Base-by-base conservation (phyloP, 345 rosid species). In the Murraya koenigii region DNA sequence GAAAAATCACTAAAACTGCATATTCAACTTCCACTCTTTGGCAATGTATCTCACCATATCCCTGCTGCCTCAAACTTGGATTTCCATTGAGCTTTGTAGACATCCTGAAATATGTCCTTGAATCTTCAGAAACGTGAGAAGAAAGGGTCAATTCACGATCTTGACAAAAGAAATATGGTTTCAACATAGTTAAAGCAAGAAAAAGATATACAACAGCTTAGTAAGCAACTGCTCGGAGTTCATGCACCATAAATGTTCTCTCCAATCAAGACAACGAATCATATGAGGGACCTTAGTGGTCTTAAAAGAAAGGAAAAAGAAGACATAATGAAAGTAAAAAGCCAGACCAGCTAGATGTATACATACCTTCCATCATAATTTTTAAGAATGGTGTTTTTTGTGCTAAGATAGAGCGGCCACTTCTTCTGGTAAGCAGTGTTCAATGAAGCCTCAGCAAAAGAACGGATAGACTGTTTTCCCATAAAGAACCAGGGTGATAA, bases 331-430 rank as follows among this genome's bases (percentile, higher is more conserved):
- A 60, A 67, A 23, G 60, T 33, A 38, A 66, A 47, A 38, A 20
- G 60, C 22, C 20, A 55, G 14, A 26, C 1, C 32, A 62, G 32
- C 22, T 36, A 65, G 68, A 39, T 65, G 19, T 81, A 71, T 80
- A 93, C 82, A 71, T 80, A 93, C 97, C 98, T 95, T 84, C 98
- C 99, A 79, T 94, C 99, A 75, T 95, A 94, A 72, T 86, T 84
- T 88, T 95, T 95, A 56, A 95, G 95, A 84, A 93, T 95, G 69
- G 98, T 94, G 80, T 94, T 95, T 80, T 95, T 95, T 35, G 99
- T 95, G 88, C 97, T 90, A 79, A 95, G 97, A 89, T 92, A 95
- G 72, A 95, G 97, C 7, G 99, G 99, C 98, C 99, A 94, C 61
- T 88, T 95, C 74, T 93, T 95, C 90, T 86, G 88, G 79, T 88